Evolutionary conservation across 495 filamentous ascomycete genomes (phyloP).

Genomic region (Podospora pseudoanserina): DNA sequence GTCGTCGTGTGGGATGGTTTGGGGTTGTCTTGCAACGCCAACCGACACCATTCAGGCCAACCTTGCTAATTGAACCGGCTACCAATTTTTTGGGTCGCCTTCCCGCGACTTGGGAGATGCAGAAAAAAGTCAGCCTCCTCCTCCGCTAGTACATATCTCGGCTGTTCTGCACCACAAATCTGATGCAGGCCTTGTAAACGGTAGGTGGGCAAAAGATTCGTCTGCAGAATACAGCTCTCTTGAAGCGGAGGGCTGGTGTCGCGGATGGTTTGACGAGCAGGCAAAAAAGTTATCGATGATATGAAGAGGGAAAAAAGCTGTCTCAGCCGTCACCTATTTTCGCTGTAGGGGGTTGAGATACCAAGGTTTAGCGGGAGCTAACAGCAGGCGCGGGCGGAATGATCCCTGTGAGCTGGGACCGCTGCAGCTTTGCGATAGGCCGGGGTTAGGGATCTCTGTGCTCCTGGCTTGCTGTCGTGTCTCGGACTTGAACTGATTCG

Average conservation of each 20-base stretch:
- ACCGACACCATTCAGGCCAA: constrained; percentile 9
- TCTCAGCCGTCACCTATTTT: constrained; percentile 18
- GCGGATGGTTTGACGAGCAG: not conserved
- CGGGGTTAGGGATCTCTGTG: not conserved
- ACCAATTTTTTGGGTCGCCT: constrained; percentile 14
- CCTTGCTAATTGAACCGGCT: not conserved
- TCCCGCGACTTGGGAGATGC: constrained; percentile 3
- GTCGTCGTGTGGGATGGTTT: constrained; percentile 2
- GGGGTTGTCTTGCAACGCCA: constrained; percentile 9
- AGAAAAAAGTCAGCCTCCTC: constrained; percentile 13
- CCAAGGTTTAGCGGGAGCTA: constrained; percentile 11
- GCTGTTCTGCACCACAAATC: constrained; percentile 2
- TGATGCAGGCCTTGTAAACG: not conserved
- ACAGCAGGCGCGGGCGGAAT: constrained; percentile 3
- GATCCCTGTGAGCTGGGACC: constrained; percentile 8
- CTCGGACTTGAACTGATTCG: not conserved
- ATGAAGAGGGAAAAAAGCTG: constrained; percentile 15
- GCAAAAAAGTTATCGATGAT: constrained; percentile 5
- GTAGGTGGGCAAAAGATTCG: constrained; percentile 2
- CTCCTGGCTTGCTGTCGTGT: not conserved
- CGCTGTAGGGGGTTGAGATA: constrained; percentile 8
- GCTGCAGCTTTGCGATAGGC: not conserved
- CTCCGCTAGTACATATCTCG: not conserved
- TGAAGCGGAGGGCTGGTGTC: not conserved
- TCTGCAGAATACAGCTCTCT: not conserved